Conservation (phyloP, 2,329 filamentous ascomycete genomes). For the Alternaria postmessia region DNA sequence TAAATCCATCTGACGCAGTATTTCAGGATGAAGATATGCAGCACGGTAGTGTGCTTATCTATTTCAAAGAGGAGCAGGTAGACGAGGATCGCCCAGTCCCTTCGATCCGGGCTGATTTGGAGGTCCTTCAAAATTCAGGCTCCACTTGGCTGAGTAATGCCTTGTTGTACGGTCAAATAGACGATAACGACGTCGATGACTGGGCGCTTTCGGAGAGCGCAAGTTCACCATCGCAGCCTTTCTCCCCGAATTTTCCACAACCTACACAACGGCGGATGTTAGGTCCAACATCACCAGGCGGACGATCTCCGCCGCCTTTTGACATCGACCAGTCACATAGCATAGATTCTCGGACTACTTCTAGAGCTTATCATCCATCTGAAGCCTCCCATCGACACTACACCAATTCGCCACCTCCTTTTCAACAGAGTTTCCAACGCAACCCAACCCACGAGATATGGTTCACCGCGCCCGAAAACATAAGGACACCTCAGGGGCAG, state of each 20-base stretch:
- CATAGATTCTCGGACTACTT: slow-evolving; percentile 21
- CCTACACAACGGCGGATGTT: slow-evolving; percentile 36
- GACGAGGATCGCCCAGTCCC: slow-evolving; percentile 47
- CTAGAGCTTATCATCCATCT: slow-evolving; percentile 26
- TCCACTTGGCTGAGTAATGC: slow-evolving; percentile 51
- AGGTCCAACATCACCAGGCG: slow-evolving; percentile 33
- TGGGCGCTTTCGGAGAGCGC: slow-evolving; percentile 38
- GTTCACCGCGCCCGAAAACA: slow-evolving; percentile 65
- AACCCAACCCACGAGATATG: slow-evolving; percentile 61
- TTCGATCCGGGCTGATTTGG: slow-evolving; percentile 46
- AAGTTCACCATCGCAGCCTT: slow-evolving; percentile 26
- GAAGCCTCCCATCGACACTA: slow-evolving; percentile 15
- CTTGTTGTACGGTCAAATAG: slow-evolving; percentile 47
- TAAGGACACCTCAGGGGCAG: slow-evolving; percentile 58
- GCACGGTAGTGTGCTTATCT: slow-evolving; percentile 48
- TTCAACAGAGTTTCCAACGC: slow-evolving; percentile 14
- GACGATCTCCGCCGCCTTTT: slow-evolving; percentile 39
- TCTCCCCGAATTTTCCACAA: slow-evolving; percentile 26
- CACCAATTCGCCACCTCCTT: slow-evolving; percentile 25
- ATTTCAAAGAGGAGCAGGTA: slow-evolving; percentile 51
- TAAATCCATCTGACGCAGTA: not conserved
- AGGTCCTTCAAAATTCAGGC: slow-evolving; percentile 46
- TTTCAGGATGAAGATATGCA: slow-evolving; percentile 51
- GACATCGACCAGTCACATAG: slow-evolving; percentile 40
- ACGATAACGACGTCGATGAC: slow-evolving; percentile 45